Evolutionary conservation across 73 alveolate species (phyloP).

Genomic region (Paramecium sonneborni): DNA sequence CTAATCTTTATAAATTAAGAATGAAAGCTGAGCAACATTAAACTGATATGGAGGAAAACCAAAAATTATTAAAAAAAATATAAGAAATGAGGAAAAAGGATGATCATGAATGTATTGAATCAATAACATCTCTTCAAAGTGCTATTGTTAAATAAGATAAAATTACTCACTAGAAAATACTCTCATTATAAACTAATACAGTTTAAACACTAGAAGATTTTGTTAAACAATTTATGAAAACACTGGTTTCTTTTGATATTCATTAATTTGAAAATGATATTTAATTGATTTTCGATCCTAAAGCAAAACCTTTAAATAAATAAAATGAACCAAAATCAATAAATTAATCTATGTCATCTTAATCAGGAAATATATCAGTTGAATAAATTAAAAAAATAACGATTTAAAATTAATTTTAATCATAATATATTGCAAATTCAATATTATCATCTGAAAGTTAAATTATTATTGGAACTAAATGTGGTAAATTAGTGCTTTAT

Average conservation of each 20-base stretch:
- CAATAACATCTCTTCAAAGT: not conserved
- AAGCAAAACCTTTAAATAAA: not conserved
- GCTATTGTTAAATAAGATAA: not conserved
- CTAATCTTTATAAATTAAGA: not conserved
- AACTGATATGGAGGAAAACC: not conserved
- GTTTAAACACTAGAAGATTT: not conserved
- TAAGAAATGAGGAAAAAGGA: constrained; percentile 6
- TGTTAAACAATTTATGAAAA: not conserved
- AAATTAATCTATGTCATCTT: not conserved
- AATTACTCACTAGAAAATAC: not conserved
- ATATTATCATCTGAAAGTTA: not conserved
- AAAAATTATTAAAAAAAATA: not conserved
- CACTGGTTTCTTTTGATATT: not conserved
- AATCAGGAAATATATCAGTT: not conserved
- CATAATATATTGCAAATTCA: not conserved
- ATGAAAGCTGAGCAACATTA: not conserved
- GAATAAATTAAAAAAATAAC: not conserved
- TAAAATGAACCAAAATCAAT: not conserved
- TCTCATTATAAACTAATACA: not conserved
- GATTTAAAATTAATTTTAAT: not conserved
- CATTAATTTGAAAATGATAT: not conserved
- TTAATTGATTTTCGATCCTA: constrained; percentile 14
- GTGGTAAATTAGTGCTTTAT: not conserved
- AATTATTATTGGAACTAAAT: constrained; percentile 3
- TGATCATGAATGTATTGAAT: not conserved